Conservation (phyloP, 768 basidiomycete genomes). For the Leucogyrophana mollusca region DNA sequence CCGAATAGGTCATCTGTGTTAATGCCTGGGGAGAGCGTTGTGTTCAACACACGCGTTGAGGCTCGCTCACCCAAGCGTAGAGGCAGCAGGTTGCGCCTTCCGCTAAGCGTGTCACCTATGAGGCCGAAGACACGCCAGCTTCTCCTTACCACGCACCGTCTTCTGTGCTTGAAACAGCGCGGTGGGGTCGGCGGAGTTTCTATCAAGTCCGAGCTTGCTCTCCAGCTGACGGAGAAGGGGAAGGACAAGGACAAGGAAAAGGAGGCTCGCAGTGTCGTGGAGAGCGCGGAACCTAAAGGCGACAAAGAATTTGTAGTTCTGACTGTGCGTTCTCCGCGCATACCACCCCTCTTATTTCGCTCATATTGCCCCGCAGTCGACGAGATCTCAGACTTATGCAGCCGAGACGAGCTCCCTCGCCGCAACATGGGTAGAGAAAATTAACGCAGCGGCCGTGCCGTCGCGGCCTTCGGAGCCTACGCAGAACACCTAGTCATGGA, state of each 20-base stretch:
- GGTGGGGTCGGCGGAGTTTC: slow-evolving; percentile 34
- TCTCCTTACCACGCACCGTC: slow-evolving; percentile 53
- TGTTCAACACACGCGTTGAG: slow-evolving; percentile 56
- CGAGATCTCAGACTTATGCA: slow-evolving; percentile 46
- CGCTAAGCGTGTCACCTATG: slow-evolving; percentile 45
- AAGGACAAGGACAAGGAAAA: slow-evolving; percentile 46
- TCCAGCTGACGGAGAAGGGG: slow-evolving; percentile 30
- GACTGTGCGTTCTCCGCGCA: slow-evolving; percentile 42
- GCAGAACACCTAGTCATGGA: no score
- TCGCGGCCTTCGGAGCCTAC: no score
- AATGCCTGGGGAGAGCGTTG: slow-evolving; percentile 42
- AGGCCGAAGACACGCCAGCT: slow-evolving; percentile 54
- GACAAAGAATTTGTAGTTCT: slow-evolving; percentile 61
- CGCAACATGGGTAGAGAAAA: slow-evolving; percentile 39
- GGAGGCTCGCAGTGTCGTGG: slow-evolving; percentile 43
- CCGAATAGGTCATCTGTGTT: slow-evolving; percentile 36
- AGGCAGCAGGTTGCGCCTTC: slow-evolving; percentile 53
- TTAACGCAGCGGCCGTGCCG: slow-evolving; percentile 28
- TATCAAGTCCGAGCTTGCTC: slow-evolving; percentile 52
- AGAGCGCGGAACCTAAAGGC: slow-evolving; percentile 49
- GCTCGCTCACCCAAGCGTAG: slow-evolving; percentile 52
- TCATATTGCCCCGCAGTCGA: slow-evolving; percentile 31
- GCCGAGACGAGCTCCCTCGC: slow-evolving; percentile 34
- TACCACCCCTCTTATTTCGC: neutral
- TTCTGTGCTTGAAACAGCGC: slow-evolving; percentile 55